Base-by-base conservation (phyloP, 176 grass and related monocot species). In the Leersia perrieri region DNA sequence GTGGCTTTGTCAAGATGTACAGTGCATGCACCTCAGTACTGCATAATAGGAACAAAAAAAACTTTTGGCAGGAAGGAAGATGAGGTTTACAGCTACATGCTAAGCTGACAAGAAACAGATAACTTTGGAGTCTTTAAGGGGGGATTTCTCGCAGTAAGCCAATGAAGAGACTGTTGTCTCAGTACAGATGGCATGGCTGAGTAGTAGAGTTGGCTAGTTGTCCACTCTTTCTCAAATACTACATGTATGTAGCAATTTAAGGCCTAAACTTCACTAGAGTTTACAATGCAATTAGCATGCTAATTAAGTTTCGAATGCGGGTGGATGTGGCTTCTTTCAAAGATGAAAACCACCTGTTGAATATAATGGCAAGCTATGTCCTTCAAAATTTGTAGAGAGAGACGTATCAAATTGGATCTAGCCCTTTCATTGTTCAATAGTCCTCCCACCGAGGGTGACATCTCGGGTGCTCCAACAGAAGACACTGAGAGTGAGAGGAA, bases 401-500 rank as follows among this genome's bases (percentile, higher is more conserved):
- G 22, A 66, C 45, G 9, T 44, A 58, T 44, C 13, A 66, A 61
- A 47, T 73, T 26, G 34, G 61, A 44, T 33, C 28, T 30, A 68
- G 33, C 8, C 8, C 44, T 23, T 81, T 2, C 0, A 3, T 34
- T 12, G 30, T n/a, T 53, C 30, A 7, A 44, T 35, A 60, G 60
- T 55, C 26, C 18, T 16, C 33, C n/a, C 5, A 55, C 22, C 3
- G 80, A 88, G 28, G 14, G 74, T 6, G 80, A 84, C 76, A 7
- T 31, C 44, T 40, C 49, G 16, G 49, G 39, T 74, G 62, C 68
- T 61, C 68, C 81, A 62, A 34, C 66, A 10, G 13, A 27, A 36
- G 68, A 47, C 75, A 66, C 60, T 1, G 74, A 57, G 49, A 78
- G 69, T 1, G 74, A 57, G 49, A 78, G 69, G 28, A 44, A 32